These are phyloP conservation scores for Gossypium trilobum DNA, from an alignment of 441 rosid species.

Conservation along the genomic window DNA sequence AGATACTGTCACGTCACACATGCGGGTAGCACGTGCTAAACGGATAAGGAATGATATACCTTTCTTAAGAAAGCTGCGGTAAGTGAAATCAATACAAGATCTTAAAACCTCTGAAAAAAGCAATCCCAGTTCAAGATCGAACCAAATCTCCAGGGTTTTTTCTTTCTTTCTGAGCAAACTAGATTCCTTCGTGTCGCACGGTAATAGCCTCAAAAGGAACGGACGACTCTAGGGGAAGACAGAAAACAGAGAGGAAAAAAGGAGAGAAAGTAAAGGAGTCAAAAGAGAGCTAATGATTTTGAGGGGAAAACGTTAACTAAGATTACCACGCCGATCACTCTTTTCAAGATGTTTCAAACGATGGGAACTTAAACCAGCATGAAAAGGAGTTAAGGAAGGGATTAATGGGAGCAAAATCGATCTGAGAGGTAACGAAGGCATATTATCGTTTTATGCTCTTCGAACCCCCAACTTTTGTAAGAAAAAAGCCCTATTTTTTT, in stretches of 20 bases:
- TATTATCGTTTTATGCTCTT: conserved; percentile 49
- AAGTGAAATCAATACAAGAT: not conserved
- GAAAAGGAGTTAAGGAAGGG: conserved; percentile 44
- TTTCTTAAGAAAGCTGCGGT: not conserved
- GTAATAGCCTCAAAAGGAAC: not conserved
- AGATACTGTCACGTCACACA: not conserved
- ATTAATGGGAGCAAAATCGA: conserved; percentile 29
- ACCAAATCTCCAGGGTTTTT: not conserved
- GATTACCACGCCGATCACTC: conserved; percentile 90
- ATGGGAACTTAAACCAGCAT: conserved; percentile 53
- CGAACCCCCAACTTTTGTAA: conserved; percentile 36
- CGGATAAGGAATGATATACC: conserved; percentile 5
- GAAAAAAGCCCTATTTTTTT: not conserved
- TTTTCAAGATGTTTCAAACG: conserved; percentile 80
- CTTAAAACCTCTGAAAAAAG: not conserved
- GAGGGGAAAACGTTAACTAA: conserved; percentile 45
- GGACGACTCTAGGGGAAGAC: not conserved
- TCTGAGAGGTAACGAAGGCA: conserved; percentile 59
- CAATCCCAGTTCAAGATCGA: not conserved
- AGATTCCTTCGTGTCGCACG: not conserved
- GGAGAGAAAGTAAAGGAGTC: not conserved
- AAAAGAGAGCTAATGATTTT: not conserved
- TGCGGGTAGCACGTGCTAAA: not conserved
- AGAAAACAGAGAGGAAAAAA: not conserved
- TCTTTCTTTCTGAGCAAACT: not conserved